Conservation (phyloP, 2,329 filamentous ascomycete genomes). For the Apiospora koreana region DNA sequence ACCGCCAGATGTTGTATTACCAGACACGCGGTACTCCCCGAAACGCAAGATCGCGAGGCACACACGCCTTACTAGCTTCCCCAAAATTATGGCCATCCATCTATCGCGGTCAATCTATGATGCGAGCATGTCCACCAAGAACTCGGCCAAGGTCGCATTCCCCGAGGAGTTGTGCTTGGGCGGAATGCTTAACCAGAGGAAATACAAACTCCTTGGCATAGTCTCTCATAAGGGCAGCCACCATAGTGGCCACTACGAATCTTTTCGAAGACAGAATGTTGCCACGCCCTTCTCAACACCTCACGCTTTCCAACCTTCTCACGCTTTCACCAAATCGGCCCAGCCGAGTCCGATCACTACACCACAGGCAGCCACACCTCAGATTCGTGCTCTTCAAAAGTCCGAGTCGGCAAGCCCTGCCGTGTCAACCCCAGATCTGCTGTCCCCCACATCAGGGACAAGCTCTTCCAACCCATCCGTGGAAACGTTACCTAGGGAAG, state of each 20-base stretch:
- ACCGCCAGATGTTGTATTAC: constrained; percentile 72
- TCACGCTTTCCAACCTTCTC: constrained; percentile 74
- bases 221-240: constrained; percentile 96
- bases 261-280: constrained; percentile 83
- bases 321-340: constrained; percentile 68
- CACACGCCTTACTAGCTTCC: constrained; percentile 83
- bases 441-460: constrained; percentile 39
- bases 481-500: constrained; percentile 26
- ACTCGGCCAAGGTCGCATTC: constrained; percentile 90
- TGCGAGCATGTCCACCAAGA: constrained; percentile 78
- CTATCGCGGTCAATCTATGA: constrained; percentile 93
- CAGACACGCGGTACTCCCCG: constrained; percentile 73
- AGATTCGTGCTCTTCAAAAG: constrained; percentile 38
- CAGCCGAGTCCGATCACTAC: constrained; percentile 39
- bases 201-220: constrained; percentile 81
- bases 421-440: constrained; percentile 49
- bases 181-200: constrained; percentile 72
- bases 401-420: constrained; percentile 42
- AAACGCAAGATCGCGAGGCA: constrained; percentile 84
- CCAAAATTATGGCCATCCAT: constrained; percentile 88
- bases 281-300: constrained; percentile 81
- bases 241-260: constrained; percentile 95
- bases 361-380: constrained; percentile 45
- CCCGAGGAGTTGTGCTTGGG: constrained; percentile 85
- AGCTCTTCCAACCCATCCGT: constrained; percentile 40